A percentile compares a stretch with the other conserved stretches of the same genome.
Conservation (phyloP, 805 yeast genomes). For the Wickerhamiella parazyma region DNA sequence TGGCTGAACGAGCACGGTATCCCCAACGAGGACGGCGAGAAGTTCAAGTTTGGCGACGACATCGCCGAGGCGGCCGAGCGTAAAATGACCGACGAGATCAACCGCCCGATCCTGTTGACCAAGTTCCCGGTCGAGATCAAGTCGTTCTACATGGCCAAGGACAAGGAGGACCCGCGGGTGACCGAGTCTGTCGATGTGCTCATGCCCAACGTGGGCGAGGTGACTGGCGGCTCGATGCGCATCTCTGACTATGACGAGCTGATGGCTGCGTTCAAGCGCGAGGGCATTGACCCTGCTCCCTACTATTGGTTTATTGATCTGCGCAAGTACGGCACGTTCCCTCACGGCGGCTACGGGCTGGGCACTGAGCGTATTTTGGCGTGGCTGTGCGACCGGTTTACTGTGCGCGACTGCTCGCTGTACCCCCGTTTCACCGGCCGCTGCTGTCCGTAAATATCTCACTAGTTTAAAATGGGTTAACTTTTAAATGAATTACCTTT, state of each 20-base stretch:
- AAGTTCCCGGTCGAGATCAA: constrained; percentile 95
- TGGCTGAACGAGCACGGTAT: constrained; percentile 96
- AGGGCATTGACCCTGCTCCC: constrained; percentile 63
- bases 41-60: constrained; percentile 94
- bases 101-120: constrained; percentile 80
- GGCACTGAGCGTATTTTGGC: constrained; percentile 98
- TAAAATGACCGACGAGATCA: constrained; percentile 91
- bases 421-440: constrained; percentile 98
- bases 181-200: constrained; percentile 97
- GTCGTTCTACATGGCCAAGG: constrained; percentile 94
- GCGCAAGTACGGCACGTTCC: constrained; percentile 93
- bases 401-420: constrained; percentile 95
- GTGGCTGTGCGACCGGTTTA: constrained; percentile 94
- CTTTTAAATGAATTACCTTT: too few species aligned
- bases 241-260: constrained; percentile 69
- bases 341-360: constrained; percentile 98
- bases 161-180: constrained; percentile 79
- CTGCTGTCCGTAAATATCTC: constrained; percentile 69
- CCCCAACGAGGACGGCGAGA: constrained; percentile 86
- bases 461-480: too few species aligned
- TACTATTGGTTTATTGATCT: constrained; percentile 96
- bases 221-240: constrained; percentile 99
- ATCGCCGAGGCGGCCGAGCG: constrained; percentile 99
- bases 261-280: constrained; percentile 83
- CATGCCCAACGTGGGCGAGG: constrained; percentile 99